Base-by-base conservation (phyloP, 2,329 filamentous ascomycete species). In the Corinectria fuckeliana region DNA sequence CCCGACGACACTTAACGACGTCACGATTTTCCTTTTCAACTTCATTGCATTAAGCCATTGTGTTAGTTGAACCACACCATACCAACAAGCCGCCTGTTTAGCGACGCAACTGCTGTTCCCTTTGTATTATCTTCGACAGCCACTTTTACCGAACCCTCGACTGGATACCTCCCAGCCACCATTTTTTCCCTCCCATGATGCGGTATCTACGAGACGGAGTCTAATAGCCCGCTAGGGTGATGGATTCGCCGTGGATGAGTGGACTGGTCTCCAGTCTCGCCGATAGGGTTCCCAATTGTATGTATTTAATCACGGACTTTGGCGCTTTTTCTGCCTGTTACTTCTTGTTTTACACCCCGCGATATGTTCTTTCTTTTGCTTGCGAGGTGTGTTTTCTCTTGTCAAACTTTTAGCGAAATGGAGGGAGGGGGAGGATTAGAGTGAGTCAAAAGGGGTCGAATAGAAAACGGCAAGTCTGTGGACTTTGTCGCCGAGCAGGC, bases 21-120 rank as follows among this genome's bases (percentile, higher is more conserved):
- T 70, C 67, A 75, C 66, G 72, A 74, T 69, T 71, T 63, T 72
- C 56, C 39, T 70, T 71, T 61, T 28, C 58, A 44, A 64, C 38
- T 59, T 60, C 52, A 57, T 63, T 69, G 64, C 66, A 70, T 73
- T 67, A 68, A 67, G 61, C 69, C 68, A 60, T 63, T 72, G 69
- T 71, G 64, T 73, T 72, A 69, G 47, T 63, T 58, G 38, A 63
- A 50, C 58, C 56, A 44, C 64, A 61, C 63, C 59, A 67, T 66
- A 64, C 59, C 65, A 69, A 62, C 56, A 58, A 65, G 61, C 64
- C 60, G 62, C 58, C 64, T 63, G 60, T 56, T 67, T 67, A 70
- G 66, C 66, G 66, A 70, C 61, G 62, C 68, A 67, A 65, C 60
- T 61, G 42, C 55, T 57, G 56, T 69, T 71, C 66, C 69, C 61